These are phyloP conservation scores for Nannochloropsis granulata DNA, from an alignment of 108 stramenopile genomes.

Conservation along the genomic window DNA sequence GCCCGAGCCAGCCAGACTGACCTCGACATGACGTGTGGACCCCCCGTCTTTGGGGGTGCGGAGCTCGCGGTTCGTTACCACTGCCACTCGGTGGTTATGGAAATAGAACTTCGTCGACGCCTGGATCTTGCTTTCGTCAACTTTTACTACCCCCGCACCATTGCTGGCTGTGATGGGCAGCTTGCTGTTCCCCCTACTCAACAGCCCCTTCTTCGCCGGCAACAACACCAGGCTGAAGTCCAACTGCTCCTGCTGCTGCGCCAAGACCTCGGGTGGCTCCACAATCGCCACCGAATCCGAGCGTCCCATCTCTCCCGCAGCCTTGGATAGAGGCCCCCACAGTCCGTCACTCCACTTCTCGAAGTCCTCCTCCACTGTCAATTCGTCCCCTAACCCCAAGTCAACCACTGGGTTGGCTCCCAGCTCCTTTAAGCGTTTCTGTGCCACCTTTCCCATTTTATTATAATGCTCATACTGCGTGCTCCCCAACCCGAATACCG, in stretches of 20 bases:
- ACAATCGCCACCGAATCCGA: conserved; percentile 2
- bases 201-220: neutral
- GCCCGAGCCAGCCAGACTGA: conserved; percentile 53
- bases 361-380: conserved; percentile 86
- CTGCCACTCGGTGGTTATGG: conserved; percentile 52
- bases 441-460: conserved; percentile 71
- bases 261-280: neutral
- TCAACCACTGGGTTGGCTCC: conserved; percentile 53
- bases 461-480: conserved; percentile 94
- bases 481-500: conserved; percentile 96
- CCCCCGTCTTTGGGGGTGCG: conserved; percentile 51
- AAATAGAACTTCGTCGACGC: conserved; percentile 60
- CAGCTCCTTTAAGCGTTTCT: conserved; percentile 49
- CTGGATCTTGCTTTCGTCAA: conserved; percentile 9
- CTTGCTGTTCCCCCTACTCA: neutral
- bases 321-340: conserved; percentile 45
- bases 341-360: conserved; percentile 82
- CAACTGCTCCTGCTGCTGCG: neutral
- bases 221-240: neutral
- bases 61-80: conserved; percentile 55
- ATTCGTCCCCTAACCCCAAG: conserved; percentile 81
- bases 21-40: conserved; percentile 82
- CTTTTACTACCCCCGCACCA: neutral
- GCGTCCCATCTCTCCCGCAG: neutral
- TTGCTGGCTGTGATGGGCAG: neutral